Conservation (phyloP, 768 basidiomycete genomes). For the Psilocybe tampanensis region DNA sequence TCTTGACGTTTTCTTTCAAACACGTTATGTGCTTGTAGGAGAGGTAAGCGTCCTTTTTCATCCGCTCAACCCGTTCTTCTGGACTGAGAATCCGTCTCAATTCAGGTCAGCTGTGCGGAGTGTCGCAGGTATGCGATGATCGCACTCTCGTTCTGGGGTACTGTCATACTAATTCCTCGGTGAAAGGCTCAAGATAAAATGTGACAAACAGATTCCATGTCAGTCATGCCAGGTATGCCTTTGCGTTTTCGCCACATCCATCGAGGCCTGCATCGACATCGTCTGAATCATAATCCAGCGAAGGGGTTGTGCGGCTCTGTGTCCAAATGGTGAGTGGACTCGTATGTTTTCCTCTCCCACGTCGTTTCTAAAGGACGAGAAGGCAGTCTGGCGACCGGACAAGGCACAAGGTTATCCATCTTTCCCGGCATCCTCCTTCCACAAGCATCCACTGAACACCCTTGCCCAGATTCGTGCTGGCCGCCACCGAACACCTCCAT, state of each 20-base stretch:
- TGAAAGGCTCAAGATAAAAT: conserved; percentile 73
- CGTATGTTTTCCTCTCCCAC: conserved; percentile 1
- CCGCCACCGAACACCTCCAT: conserved; percentile 69
- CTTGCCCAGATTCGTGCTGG: conserved; percentile 47
- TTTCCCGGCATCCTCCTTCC: not conserved
- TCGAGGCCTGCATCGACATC: not conserved
- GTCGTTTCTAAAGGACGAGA: not conserved
- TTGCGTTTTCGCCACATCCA: conserved; percentile 3
- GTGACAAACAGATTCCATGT: conserved; percentile 81
- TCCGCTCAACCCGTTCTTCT: not conserved
- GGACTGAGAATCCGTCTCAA: not conserved
- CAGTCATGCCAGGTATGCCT: conserved; percentile 67
- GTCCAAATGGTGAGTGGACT: conserved; percentile 61
- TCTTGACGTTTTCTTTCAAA: conserved; percentile 12
- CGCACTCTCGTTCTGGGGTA: conserved; percentile 27
- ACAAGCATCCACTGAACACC: not conserved
- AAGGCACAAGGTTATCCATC: conserved; percentile 64
- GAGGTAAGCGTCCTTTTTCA: conserved; percentile 22
- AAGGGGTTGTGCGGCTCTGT: conserved; percentile 68
- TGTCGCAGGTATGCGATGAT: conserved; percentile 74
- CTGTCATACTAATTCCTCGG: conserved; percentile 14
- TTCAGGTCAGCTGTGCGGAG: conserved; percentile 75
- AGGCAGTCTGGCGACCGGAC: conserved; percentile 80
- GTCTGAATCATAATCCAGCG: conserved; percentile 47
- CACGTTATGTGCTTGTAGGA: conserved; percentile 18